A percentile compares a stretch with the other conserved stretches of the same genome.
Evolutionary conservation across 139 green algal species (phyloP).

Genomic region (Chloropicon primus): DNA sequence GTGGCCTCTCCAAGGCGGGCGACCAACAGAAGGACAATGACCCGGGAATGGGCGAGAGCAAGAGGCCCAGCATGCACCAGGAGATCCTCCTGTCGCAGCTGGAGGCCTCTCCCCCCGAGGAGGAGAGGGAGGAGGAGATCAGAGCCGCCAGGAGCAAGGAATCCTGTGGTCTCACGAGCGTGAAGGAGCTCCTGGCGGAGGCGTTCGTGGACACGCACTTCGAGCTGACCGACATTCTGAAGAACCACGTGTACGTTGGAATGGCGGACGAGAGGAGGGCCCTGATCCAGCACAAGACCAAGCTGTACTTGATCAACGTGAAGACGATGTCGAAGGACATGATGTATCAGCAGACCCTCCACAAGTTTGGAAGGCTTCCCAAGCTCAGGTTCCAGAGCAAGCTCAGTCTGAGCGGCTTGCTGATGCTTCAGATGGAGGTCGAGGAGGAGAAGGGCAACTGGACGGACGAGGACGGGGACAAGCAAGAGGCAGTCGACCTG

Average conservation of each 20-base stretch:
- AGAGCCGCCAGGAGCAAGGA: not conserved
- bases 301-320: slow-evolving; percentile 70
- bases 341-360: slow-evolving; percentile 61
- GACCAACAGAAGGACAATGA: too few relatives aligned
- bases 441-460: slow-evolving; percentile 33
- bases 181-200: slow-evolving; percentile 37
- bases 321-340: slow-evolving; percentile 50
- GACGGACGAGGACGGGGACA: slow-evolving; percentile 25
- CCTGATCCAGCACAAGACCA: slow-evolving; percentile 70
- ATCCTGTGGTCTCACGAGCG: slow-evolving; percentile 5
- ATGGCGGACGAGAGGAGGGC: slow-evolving; percentile 47
- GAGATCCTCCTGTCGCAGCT: not conserved
- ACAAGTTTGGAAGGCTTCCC: slow-evolving; percentile 28
- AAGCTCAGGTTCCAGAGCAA: slow-evolving; percentile 27
- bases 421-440: slow-evolving; percentile 36
- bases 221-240: slow-evolving; percentile 46
- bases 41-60: not conserved
- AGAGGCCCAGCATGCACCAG: not conserved
- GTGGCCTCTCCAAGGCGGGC: too few relatives aligned
- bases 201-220: slow-evolving; percentile 25
- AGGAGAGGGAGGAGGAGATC: not conserved
- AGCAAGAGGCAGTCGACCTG: slow-evolving; percentile 45
- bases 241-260: slow-evolving; percentile 59
- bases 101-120: not conserved
- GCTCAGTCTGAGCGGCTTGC: slow-evolving; percentile 14